Base-by-base conservation (phyloP, 2,329 filamentous ascomycete genomes). In the Thielaviopsis punctulata region DNA sequence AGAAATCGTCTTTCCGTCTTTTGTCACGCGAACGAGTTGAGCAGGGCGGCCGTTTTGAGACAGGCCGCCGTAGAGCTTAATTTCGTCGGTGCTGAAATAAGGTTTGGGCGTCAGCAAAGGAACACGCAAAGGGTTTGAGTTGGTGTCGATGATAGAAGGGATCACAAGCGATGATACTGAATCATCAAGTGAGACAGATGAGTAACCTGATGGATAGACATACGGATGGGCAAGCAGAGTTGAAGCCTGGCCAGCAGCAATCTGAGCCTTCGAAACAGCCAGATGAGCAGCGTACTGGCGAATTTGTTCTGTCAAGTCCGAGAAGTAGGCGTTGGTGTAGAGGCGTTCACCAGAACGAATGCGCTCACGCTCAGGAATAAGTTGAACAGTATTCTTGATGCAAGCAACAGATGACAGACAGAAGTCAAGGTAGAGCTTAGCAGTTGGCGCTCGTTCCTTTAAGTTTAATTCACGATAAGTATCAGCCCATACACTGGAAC, bases 241-340 rank as follows among this genome's bases (percentile, higher is more conserved):
- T 33, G 74, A 72, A 57, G 77, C 72, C 56, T 72, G 73, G 62
- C 77, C 72, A 61, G 79, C 80, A 61, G 83, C 76, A 22, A 52
- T 43, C 43, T 55, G 51, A 12, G 49, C 50, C 62, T 86, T 82
- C 58, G 81, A 78, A 59, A 81, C 80, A 57, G 82, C 81, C 61
- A 95, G 80, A 65, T 92, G 85, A 61, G 81, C 78, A 56, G 87
- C 89, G 77, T 95, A 94, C 64, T 86, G 79, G 64, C 82, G 79
- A 61, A 95, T 88, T 77, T 95, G 89, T 65, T 93, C 86, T 65
- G 93, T 82, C 56, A 96, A 80, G 71, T 96, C 90, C 69, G 95
- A 83, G 65, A 95, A 95, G 69, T 96, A 96, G 64, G 86, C 86
- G 76, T 85, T 87, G 75, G 83, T 92, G 73, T 95, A 96, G 59